Evolutionary conservation across 176 grass and related monocot species (phyloP).

Genomic region (Stipa capillata): DNA sequence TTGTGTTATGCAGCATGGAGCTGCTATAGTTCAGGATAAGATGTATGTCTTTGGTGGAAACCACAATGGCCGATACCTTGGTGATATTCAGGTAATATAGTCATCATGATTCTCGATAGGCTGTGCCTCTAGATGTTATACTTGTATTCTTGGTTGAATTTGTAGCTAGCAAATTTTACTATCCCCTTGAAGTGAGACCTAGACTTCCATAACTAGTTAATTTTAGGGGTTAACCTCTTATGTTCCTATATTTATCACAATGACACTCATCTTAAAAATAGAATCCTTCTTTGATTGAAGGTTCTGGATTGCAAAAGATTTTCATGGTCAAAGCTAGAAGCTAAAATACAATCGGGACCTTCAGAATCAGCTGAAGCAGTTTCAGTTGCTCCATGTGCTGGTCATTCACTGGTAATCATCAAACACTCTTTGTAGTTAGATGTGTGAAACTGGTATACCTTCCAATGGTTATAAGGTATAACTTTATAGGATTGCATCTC

Average conservation of each 20-base stretch:
- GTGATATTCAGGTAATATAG: slow-evolving; percentile 60
- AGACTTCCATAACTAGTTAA: background rate
- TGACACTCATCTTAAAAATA: background rate
- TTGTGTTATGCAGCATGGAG: slow-evolving; percentile 64
- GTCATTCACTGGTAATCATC: slow-evolving; percentile 77
- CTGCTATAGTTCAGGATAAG: slow-evolving; percentile 71
- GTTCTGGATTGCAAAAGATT: slow-evolving; percentile 85
- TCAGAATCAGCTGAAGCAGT: slow-evolving; percentile 39
- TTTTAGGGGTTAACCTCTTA: background rate
- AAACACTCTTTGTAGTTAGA: background rate
- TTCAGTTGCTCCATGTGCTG: slow-evolving; percentile 61
- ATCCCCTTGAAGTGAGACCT: background rate
- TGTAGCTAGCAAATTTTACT: background rate
- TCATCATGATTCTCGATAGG: background rate
- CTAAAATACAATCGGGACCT: slow-evolving; percentile 41
- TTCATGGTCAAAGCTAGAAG: slow-evolving; percentile 87
- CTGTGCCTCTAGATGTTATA: background rate
- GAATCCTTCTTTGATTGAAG: slow-evolving; percentile 24
- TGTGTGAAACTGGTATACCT: background rate
- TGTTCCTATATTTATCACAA: background rate
- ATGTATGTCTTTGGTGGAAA: slow-evolving; percentile 98
- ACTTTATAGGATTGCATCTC: slow-evolving; percentile 3
- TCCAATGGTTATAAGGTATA: background rate
- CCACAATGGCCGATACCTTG: slow-evolving; percentile 88
- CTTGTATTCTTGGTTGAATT: background rate